Base-by-base conservation (phyloP, 805 yeast species). In the Candida dendrica region DNA sequence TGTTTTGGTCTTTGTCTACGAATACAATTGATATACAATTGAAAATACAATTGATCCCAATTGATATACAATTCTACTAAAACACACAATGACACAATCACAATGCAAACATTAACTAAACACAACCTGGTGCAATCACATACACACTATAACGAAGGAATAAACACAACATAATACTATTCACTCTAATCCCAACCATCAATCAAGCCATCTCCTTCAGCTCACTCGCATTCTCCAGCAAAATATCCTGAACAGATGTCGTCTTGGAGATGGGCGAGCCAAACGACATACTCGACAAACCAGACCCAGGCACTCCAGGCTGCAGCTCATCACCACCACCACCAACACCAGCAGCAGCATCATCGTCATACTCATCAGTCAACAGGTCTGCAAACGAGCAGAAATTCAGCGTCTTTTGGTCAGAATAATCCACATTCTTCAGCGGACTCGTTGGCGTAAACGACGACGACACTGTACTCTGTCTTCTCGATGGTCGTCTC, bases 371-470 rank as follows among this genome's bases (percentile, higher is more conserved):
- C 34, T 56, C 60, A 33, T 56, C 59, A 16, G 44, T 42, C 13
- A 56, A 26, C 32, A 56, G 13, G 31, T 56, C 59, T 4, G 54
- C 55, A 45, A 53, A 56, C 1, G 57, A 48, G 17, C 53, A 47
- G 35, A 56, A 56, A 40, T 56, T 56, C 29, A 56, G 45, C 31
- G 43, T 48, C 14, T 50, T 49, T 3, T 43, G 44, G 34, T 56
- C 60, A 9, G 58, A 48, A 36, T 47, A 50, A 34, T 56, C 59
- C 16, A 52, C 39, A 13, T 39, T 45, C 15, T 37, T 41, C 17
- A 36, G 24, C 15, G 38, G 31, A 34, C 38, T 37, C 11, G 24
- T 18, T 29, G 19, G 24, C 8, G 18, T 9, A 9, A 20, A 24
- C 6, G 33, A 7, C 6, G 29, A 18, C n/a, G 35, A 22, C 16